Percentiles rank a stretch among this genome's conserved stretches.
Conservation (phyloP, 2,329 filamentous ascomycete genomes). For the Sarocladium strictum region DNA sequence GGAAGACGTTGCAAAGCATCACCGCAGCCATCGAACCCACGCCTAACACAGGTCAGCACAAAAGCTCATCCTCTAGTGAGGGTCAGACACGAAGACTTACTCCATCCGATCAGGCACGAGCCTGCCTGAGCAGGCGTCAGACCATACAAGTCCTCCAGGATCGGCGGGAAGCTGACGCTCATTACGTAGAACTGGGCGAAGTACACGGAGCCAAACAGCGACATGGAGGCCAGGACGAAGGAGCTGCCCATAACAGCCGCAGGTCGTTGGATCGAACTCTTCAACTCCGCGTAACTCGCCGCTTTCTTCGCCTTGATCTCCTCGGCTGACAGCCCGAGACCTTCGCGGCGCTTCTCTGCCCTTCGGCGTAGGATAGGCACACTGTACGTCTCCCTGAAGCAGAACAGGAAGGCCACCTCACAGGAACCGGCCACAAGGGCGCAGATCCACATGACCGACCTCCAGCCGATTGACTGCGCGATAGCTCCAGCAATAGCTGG, state of each 20-base stretch:
- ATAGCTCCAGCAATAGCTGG: slow-evolving; percentile 50
- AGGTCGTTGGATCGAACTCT: slow-evolving; percentile 38
- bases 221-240: slow-evolving; percentile 43
- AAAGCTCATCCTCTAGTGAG: not conserved
- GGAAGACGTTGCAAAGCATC: slow-evolving; percentile 39
- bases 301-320: slow-evolving; percentile 8
- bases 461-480: slow-evolving; percentile 49
- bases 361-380: slow-evolving; percentile 42
- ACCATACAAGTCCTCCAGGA: slow-evolving; percentile 41
- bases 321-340: not conserved
- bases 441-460: slow-evolving; percentile 44
- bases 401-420: slow-evolving; percentile 44
- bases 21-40: slow-evolving; percentile 42
- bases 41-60: slow-evolving; percentile 24
- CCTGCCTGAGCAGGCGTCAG: slow-evolving; percentile 47
- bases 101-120: slow-evolving; percentile 37
- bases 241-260: slow-evolving; percentile 41
- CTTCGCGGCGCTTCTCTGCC: not conserved
- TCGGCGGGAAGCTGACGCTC: slow-evolving; percentile 45
- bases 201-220: slow-evolving; percentile 38
- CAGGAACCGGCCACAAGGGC: slow-evolving; percentile 39
- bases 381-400: slow-evolving; percentile 56
- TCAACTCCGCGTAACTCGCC: slow-evolving; percentile 16
- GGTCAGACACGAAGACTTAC: slow-evolving; percentile 2
- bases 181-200: slow-evolving; percentile 50